Percentiles rank a stretch among this genome's conserved stretches.
Evolutionary conservation across 2,329 filamentous ascomycete species (phyloP).

Genomic region (Tolypocladium sp.): DNA sequence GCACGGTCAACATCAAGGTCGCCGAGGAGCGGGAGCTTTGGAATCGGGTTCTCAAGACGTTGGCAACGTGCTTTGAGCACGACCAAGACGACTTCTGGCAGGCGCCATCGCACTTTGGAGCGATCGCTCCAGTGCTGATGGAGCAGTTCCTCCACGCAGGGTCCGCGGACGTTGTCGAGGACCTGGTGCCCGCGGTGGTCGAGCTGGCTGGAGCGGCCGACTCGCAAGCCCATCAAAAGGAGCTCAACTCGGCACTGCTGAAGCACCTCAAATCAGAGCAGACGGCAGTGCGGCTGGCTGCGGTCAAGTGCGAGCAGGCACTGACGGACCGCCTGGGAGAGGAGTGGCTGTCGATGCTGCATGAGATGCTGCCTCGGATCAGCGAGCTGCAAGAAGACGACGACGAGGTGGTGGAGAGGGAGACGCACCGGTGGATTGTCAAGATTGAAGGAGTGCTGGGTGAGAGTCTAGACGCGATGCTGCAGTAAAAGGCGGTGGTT

Average conservation of each 20-base stretch:
- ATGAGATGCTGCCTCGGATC: constrained; percentile 94
- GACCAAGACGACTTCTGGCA: constrained; percentile 98
- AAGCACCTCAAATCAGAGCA: constrained; percentile 68
- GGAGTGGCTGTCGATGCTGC: constrained; percentile 84
- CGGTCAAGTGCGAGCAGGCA: constrained; percentile 71
- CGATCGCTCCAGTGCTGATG: constrained; percentile 61
- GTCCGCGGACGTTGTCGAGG: constrained; percentile 31
- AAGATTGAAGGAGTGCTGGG: constrained; percentile 84
- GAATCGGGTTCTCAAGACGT: constrained; percentile 58
- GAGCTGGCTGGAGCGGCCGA: constrained; percentile 74
- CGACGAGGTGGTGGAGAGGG: constrained; percentile 83
- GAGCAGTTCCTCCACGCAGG: constrained; percentile 50
- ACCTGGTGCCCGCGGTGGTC: constrained; percentile 66
- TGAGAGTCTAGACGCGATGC: constrained; percentile 85
- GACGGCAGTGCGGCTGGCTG: constrained; percentile 65
- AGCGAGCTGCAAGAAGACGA: constrained; percentile 95
- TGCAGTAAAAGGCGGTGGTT: constrained; percentile 48
- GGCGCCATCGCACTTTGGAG: constrained; percentile 74
- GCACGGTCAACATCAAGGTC: constrained; percentile 34
- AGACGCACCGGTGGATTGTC: constrained; percentile 83
- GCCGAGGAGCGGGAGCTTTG: constrained; percentile 52
- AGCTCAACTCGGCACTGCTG: constrained; percentile 71
- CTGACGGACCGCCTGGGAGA: constrained; percentile 77
- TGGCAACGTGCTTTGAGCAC: constrained; percentile 71
- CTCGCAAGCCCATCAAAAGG: constrained; percentile 83